These are phyloP conservation scores for Ophiostoma ulmi DNA, from an alignment of 2,329 filamentous ascomycete species.

Conservation along the genomic window DNA sequence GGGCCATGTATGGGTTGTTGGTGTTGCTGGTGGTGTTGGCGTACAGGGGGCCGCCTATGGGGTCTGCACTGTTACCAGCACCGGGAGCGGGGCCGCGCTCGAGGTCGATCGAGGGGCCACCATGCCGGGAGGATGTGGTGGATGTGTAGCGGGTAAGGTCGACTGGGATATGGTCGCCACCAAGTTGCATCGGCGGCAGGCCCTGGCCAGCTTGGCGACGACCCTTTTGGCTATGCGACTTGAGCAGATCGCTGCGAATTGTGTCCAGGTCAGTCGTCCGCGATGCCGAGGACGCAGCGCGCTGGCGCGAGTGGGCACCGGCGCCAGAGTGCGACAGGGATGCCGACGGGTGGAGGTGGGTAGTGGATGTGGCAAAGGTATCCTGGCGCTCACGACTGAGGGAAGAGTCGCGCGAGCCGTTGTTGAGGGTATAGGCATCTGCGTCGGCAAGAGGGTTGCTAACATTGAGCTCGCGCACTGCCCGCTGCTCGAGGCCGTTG, in stretches of 20 bases:
- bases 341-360: conserved; percentile 32
- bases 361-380: conserved; percentile 24
- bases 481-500: conserved; percentile 40
- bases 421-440: conserved; percentile 37
- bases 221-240: conserved; percentile 45
- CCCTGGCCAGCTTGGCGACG: conserved; percentile 47
- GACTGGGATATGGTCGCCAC: conserved; percentile 31
- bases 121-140: conserved; percentile 32
- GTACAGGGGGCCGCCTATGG: neutral
- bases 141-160: conserved; percentile 31
- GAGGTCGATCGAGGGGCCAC: conserved; percentile 38
- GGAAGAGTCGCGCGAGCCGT: conserved; percentile 31
- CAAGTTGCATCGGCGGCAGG: conserved; percentile 35
- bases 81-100: conserved; percentile 32
- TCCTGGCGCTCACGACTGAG: conserved; percentile 33
- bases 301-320: conserved; percentile 13
- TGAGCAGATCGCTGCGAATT: conserved; percentile 24
- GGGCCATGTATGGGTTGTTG: conserved; percentile 22
- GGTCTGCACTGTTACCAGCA: neutral
- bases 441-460: conserved; percentile 35
- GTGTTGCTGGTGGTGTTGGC: conserved; percentile 15
- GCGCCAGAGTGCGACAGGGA: conserved; percentile 12
- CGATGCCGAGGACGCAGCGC: conserved; percentile 19
- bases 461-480: conserved; percentile 43
- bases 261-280: conserved; percentile 26